Evolutionary conservation across 2,329 filamentous ascomycete species (phyloP).

Genomic region (Microcyclospora pomicola): DNA sequence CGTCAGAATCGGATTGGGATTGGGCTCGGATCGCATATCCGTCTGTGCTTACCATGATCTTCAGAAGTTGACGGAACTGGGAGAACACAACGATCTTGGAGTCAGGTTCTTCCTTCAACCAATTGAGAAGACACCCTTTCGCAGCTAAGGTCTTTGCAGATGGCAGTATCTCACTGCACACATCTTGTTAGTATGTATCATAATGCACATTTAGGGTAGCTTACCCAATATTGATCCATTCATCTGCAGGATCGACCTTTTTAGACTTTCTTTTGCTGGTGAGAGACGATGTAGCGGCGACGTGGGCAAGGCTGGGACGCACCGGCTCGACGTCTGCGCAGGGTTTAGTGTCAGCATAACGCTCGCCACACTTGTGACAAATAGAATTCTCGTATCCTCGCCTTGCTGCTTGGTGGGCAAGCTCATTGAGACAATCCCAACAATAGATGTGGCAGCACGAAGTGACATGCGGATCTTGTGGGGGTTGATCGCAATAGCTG

Average conservation of each 20-base stretch:
- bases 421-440: constrained; percentile 29
- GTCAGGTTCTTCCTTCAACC: constrained; percentile 29
- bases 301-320: background rate
- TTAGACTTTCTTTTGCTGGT: constrained; percentile 9
- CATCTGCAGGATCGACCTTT: constrained; percentile 14
- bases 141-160: constrained; percentile 33
- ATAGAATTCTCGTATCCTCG: constrained; percentile 11
- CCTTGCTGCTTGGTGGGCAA: constrained; percentile 18
- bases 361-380: constrained; percentile 24
- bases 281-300: constrained; percentile 12
- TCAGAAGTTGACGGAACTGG: constrained; percentile 31
- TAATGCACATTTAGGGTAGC: too few relatives aligned
- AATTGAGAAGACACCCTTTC: constrained; percentile 33
- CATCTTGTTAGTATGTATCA: too few relatives aligned
- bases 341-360: constrained; percentile 11
- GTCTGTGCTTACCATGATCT: too few relatives aligned
- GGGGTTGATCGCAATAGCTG: constrained; percentile 27
- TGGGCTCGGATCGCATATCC: too few relatives aligned
- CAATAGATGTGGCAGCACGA: constrained; percentile 46
- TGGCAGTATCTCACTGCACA: constrained; percentile 25
- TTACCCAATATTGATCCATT: constrained; percentile 25
- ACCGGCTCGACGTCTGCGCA: constrained; percentile 9
- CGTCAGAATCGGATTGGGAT: too few relatives aligned
- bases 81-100: constrained; percentile 49
- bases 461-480: constrained; percentile 31